Base-by-base conservation (phyloP, 805 yeast genomes). In the Metschnikowia baotianmanensis region DNA sequence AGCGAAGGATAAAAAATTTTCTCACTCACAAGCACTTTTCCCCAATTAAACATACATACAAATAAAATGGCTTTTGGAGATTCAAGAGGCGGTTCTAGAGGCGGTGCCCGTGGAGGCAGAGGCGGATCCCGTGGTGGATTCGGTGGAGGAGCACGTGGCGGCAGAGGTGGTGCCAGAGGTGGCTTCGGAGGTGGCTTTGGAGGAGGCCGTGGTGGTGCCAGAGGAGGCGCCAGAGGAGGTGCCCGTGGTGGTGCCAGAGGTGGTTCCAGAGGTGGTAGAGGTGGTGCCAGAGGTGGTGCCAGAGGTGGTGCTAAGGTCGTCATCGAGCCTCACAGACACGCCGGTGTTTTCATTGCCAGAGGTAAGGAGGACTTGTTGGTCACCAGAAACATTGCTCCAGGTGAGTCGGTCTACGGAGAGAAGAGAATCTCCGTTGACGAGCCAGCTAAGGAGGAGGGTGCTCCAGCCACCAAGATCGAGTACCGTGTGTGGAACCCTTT, bases 401-500 rank as follows among this genome's bases (percentile, higher is more conserved):
- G 99, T 70, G 99, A 91, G 71, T 80, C 93, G 43, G 99, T 93
- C 42, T 93, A 93, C 74, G 98, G 98, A 62, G 99, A 93, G 76
- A 93, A 93, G 82, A 82, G 98, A 76, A 77, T 93, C 50, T 71
- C 95, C 44, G 78, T 93, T 48, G 99, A 93, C 67, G 96, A 86
- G 65, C 96, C 97, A 53, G 79, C 91, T 43, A 80, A 75, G 59
- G 95, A 85, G 63, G 95, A 85, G 61, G 85, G 84, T 62, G 86
- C 82, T 45, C 86, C 93, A 55, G 82, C 93, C 53, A 89, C 97
- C 62, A 93, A 93, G 78, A 79, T 82, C 48, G 99, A 93, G 77
- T 93, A 93, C 83, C 90, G 99, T 80, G 99, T 93, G 56, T 93
- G 99, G 99, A 93, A 93, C 74, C 99, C 99, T 51, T 93, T 93